Conservation (phyloP, 345 rosid species). For the Lepidium didymum region DNA sequence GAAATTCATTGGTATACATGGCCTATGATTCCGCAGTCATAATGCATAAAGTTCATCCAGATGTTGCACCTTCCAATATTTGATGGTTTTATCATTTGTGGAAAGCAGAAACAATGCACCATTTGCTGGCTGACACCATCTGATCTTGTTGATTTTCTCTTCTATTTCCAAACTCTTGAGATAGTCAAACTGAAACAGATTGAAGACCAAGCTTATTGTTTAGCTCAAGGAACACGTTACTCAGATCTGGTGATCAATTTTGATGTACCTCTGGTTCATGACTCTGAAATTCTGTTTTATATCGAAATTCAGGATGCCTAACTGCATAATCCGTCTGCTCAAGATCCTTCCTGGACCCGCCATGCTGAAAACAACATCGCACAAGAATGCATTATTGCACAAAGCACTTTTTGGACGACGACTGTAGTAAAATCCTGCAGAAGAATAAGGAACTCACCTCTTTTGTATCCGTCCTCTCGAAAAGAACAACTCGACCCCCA, state of each 20-base stretch:
- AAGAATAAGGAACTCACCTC: conserved; percentile 46
- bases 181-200: conserved; percentile 81
- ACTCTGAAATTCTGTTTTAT: conserved; percentile 99
- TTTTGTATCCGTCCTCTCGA: conserved; percentile 83
- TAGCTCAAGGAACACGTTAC: background rate
- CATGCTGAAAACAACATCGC: conserved; percentile 46
- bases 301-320: conserved; percentile 97
- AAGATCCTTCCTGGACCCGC: conserved; percentile 68
- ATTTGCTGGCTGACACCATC: conserved; percentile 95
- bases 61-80: conserved; percentile 89
- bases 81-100: conserved; percentile 96
- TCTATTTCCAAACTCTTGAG: conserved; percentile 99
- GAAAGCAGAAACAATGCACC: conserved; percentile 92
- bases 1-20: background rate
- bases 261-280: conserved; percentile 94
- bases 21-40: background rate
- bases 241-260: background rate
- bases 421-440: conserved; percentile 2
- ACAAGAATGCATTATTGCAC: background rate
- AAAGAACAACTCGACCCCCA: conserved; percentile 98
- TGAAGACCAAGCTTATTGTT: background rate
- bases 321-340: conserved; percentile 63
- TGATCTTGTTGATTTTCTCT: conserved; percentile 98
- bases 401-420: background rate
- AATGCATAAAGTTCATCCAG: background rate